Conservation (phyloP, 148 eudicot species). For the Linanthus parryae region DNA sequence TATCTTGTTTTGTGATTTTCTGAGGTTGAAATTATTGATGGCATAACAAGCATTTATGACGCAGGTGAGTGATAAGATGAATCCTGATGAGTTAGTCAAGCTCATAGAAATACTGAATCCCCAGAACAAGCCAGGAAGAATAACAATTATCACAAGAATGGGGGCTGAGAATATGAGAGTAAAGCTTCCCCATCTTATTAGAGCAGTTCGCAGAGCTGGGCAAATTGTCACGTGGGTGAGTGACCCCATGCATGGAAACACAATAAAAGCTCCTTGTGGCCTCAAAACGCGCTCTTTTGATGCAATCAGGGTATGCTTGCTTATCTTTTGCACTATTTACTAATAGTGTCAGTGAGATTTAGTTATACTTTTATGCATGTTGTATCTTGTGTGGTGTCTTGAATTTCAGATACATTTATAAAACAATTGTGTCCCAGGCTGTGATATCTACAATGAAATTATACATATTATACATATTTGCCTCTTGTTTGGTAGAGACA, state of each 20-base stretch:
- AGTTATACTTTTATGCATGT: no score
- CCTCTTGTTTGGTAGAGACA: no score
- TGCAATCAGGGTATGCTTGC: slow-evolving; percentile 50
- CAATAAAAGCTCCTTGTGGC: slow-evolving; percentile 66
- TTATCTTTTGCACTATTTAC: no score
- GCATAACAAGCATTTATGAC: not conserved
- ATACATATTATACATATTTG: no score
- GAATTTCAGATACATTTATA: no score
- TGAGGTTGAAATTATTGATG: no score
- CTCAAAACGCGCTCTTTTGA: slow-evolving; percentile 70
- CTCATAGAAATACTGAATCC: slow-evolving; percentile 74
- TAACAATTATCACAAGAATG: slow-evolving; percentile 61
- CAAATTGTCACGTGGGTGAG: slow-evolving; percentile 70
- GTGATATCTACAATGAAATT: no score
- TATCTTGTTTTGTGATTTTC: no score
- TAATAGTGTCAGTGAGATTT: no score
- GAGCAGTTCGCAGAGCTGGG: slow-evolving; percentile 62
- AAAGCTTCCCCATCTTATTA: slow-evolving; percentile 63
- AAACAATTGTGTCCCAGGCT: no score
- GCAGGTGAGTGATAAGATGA: slow-evolving; percentile 75
- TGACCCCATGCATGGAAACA: slow-evolving; percentile 79
- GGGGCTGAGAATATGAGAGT: slow-evolving; percentile 81
- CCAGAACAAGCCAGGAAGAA: slow-evolving; percentile 62
- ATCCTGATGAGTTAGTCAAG: slow-evolving; percentile 64
- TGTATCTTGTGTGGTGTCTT: no score